Percentiles rank a stretch among this genome's conserved stretches.
Conservation (phyloP, 2,329 filamentous ascomycete genomes). For the Alternaria arbusti region DNA sequence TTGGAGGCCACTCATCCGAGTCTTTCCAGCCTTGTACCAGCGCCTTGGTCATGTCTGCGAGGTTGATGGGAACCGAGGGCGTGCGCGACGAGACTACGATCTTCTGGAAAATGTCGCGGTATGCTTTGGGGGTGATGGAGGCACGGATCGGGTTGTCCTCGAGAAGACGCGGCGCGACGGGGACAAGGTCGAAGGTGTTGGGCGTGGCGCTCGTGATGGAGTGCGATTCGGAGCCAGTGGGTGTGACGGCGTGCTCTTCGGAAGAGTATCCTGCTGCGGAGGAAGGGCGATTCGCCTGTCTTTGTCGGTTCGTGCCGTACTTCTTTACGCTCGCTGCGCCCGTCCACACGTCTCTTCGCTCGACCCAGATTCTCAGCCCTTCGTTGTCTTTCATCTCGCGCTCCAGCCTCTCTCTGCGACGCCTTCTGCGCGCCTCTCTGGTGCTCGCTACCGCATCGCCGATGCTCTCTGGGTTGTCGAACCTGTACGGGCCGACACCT, state of each 20-base stretch:
- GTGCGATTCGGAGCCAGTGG: conserved; percentile 9
- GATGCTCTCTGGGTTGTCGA: conserved; percentile 55
- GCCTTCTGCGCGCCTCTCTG: conserved; percentile 43
- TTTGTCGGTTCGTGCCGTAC: conserved; percentile 24
- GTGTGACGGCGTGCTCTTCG: conserved; percentile 10
- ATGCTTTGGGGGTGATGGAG: conserved; percentile 75
- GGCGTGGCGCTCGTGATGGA: conserved; percentile 10
- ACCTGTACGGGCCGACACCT: conserved; percentile 44
- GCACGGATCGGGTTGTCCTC: conserved; percentile 76
- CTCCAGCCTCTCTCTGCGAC: conserved; percentile 46
- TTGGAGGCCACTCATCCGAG: conserved; percentile 90
- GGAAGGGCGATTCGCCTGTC: background rate
- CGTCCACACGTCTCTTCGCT: conserved; percentile 83
- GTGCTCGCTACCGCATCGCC: conserved; percentile 45
- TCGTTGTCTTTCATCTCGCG: conserved; percentile 71
- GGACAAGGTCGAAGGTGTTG: conserved; percentile 60
- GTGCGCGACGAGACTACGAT: conserved; percentile 80
- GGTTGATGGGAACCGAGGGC: conserved; percentile 86
- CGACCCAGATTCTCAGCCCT: conserved; percentile 79
- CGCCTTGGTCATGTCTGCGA: conserved; percentile 78
- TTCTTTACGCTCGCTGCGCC: conserved; percentile 65
- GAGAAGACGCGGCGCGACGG: conserved; percentile 75
- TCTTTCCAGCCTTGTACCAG: conserved; percentile 92
- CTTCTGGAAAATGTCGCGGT: conserved; percentile 87
- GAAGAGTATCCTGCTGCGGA: conserved; percentile 14